Conservation (phyloP, 768 basidiomycete species). For the Boletellus ananas region DNA sequence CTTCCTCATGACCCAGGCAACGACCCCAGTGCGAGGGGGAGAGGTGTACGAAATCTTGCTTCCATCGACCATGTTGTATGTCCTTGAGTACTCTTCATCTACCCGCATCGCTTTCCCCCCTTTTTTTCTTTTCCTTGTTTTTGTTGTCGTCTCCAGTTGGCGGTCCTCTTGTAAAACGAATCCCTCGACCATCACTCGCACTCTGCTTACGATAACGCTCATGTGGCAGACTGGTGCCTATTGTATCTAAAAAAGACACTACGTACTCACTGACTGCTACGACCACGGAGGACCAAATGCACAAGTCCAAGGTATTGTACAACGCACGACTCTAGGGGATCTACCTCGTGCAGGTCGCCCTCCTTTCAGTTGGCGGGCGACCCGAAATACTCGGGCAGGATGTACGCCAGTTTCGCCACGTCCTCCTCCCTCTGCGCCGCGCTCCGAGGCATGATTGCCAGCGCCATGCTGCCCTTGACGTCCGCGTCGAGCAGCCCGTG, state of each 20-base stretch:
- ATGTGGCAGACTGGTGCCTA: too few species aligned
- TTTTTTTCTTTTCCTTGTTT: background rate
- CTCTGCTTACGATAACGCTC: too few species aligned
- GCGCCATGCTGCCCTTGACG: conserved; percentile 80
- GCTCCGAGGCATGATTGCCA: conserved; percentile 74
- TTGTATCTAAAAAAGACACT: too few species aligned
- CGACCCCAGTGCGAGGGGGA: background rate
- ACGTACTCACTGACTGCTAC: too few species aligned
- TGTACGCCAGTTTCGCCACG: conserved; percentile 62
- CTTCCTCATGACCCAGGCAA: background rate
- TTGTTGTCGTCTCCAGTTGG: background rate
- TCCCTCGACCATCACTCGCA: too few species aligned
- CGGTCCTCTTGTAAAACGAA: background rate
- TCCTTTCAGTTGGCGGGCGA: background rate
- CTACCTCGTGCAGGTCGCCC: too few species aligned
- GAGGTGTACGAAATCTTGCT: conserved; percentile 5
- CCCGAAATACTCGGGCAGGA: conserved; percentile 75
- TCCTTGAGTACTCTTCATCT: conserved; percentile 2
- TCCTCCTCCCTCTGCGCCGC: conserved; percentile 55
- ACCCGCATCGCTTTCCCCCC: background rate
- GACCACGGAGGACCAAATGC: too few species aligned
- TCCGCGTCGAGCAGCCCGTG: conserved; percentile 49
- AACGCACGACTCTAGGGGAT: too few species aligned
- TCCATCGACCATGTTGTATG: conserved; percentile 17
- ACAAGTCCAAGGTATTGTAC: too few species aligned